These are phyloP conservation scores for Termitomyces sp. DNA, from an alignment of 768 basidiomycete species.

Conservation along the genomic window DNA sequence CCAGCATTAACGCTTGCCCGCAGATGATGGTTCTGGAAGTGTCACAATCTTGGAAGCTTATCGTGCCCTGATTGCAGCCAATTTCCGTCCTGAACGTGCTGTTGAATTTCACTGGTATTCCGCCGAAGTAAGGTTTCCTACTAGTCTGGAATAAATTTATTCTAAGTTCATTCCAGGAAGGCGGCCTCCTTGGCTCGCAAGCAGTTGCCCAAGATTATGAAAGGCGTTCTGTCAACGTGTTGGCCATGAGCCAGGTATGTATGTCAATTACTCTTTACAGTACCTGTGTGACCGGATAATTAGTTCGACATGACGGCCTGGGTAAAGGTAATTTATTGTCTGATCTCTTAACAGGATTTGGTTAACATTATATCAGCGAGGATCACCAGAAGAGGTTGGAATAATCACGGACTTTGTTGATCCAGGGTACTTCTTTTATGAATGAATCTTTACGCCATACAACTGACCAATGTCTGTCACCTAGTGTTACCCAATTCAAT, in stretches of 20 bases:
- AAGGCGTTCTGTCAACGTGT: conserved; percentile 55
- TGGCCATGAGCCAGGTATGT: conserved; percentile 79
- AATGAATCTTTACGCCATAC: not conserved
- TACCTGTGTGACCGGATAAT: conserved; percentile 12
- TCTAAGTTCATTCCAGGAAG: conserved; percentile 51
- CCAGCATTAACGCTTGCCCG: conserved; percentile 20
- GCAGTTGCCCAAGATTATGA: conserved; percentile 81
- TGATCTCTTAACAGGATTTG: not conserved
- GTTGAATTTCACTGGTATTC: conserved; percentile 88
- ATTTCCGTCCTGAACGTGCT: conserved; percentile 61
- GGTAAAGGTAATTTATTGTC: conserved; percentile 64
- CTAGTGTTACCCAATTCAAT: conserved; percentile 78
- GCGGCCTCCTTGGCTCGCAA: conserved; percentile 84
- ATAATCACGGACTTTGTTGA: conserved; percentile 86
- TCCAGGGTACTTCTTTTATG: conserved; percentile 35
- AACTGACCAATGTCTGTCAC: conserved; percentile 11
- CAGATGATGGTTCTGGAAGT: conserved; percentile 77
- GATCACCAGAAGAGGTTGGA: conserved; percentile 74
- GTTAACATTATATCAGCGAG: conserved; percentile 36
- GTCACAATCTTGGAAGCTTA: conserved; percentile 80
- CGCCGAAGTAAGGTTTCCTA: conserved; percentile 50
- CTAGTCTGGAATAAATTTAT: conserved; percentile 6
- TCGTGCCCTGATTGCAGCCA: conserved; percentile 62
- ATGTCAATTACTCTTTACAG: conserved; percentile 7
- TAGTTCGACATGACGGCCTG: conserved; percentile 94